Percentiles rank a stretch among this genome's conserved stretches.
phyloP scores from a whole-genome alignment of 768 basidiomycete species.

The Xerocomus spinulosus region DNA sequence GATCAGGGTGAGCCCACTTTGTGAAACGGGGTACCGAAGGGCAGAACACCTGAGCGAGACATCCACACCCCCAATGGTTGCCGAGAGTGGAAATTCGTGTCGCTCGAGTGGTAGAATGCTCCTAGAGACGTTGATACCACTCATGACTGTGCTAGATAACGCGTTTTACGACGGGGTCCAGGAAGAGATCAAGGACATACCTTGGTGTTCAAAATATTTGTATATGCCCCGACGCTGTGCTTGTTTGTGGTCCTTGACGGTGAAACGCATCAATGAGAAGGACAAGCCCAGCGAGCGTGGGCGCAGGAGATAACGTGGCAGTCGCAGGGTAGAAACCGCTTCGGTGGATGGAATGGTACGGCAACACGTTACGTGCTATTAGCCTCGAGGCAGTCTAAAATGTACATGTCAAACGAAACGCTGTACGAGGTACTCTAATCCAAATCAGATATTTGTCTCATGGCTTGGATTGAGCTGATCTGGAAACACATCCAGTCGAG shows the following conservation, averaged over 20 bases:
- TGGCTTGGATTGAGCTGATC: constrained; percentile 14
- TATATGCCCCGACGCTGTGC: background rate
- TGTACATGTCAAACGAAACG: constrained; percentile 1
- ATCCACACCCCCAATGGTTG: constrained; percentile 15
- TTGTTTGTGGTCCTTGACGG: background rate
- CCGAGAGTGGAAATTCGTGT: constrained; percentile 13
- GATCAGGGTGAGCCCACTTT: constrained; percentile 22
- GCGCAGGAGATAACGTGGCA: background rate
- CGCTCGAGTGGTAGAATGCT: constrained; percentile 12
- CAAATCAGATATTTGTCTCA: background rate
- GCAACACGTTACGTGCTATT: too few relatives aligned
- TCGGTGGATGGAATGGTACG: too few relatives aligned
- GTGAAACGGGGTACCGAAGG: constrained; percentile 24
- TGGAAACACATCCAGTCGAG: constrained; percentile 28
- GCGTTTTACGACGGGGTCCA: background rate
- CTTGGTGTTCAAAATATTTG: too few relatives aligned
- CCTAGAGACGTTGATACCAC: background rate
- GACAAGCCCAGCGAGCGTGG: background rate
- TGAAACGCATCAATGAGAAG: background rate
- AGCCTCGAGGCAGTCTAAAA: background rate
- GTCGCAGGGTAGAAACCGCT: background rate
- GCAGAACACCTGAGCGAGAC: constrained; percentile 21
- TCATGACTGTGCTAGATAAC: constrained; percentile 4
- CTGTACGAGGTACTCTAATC: background rate
- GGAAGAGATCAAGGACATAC: background rate